These are phyloP conservation scores for Gloeopeniophorella convolvens DNA, from an alignment of 768 basidiomycete genomes.

Conservation along the genomic window DNA sequence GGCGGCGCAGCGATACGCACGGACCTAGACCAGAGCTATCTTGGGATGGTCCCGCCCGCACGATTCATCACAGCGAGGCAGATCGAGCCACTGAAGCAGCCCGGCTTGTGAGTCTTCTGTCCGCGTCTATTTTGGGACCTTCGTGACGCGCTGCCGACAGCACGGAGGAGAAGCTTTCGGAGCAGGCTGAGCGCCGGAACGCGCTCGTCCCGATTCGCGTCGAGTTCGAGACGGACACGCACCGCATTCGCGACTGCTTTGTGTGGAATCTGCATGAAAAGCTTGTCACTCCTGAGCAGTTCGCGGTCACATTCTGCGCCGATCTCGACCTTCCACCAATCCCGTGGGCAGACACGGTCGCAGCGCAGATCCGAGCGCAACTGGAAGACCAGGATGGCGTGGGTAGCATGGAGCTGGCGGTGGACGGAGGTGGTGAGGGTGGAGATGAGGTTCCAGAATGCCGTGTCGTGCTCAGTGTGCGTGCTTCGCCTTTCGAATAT, in stretches of 20 bases:
- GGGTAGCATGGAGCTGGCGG: slow-evolving; percentile 66
- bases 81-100: slow-evolving; percentile 56
- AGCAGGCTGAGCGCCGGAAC: slow-evolving; percentile 48
- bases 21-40: slow-evolving; percentile 81
- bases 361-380: slow-evolving; percentile 85
- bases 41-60: slow-evolving; percentile 79
- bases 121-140: slow-evolving; percentile 1
- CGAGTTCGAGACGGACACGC: slow-evolving; percentile 89
- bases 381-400: slow-evolving; percentile 85
- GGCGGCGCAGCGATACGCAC: slow-evolving; percentile 26
- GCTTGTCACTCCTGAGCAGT: slow-evolving; percentile 78
- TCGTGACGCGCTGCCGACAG: slow-evolving; percentile 35
- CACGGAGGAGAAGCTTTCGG: slow-evolving; percentile 54
- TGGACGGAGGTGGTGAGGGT: slow-evolving; percentile 46
- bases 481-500: slow-evolving; percentile 25
- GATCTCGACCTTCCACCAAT: slow-evolving; percentile 73
- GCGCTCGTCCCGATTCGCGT: slow-evolving; percentile 87
- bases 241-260: slow-evolving; percentile 90
- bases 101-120: slow-evolving; percentile 59
- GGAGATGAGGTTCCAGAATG: slow-evolving; percentile 60
- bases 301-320: slow-evolving; percentile 80
- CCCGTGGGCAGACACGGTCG: slow-evolving; percentile 71
- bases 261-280: slow-evolving; percentile 91
- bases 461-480: slow-evolving; percentile 72
- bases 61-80: slow-evolving; percentile 62